Base-by-base conservation (phyloP, 768 basidiomycete species). In the Hemileccinum impolitum region DNA sequence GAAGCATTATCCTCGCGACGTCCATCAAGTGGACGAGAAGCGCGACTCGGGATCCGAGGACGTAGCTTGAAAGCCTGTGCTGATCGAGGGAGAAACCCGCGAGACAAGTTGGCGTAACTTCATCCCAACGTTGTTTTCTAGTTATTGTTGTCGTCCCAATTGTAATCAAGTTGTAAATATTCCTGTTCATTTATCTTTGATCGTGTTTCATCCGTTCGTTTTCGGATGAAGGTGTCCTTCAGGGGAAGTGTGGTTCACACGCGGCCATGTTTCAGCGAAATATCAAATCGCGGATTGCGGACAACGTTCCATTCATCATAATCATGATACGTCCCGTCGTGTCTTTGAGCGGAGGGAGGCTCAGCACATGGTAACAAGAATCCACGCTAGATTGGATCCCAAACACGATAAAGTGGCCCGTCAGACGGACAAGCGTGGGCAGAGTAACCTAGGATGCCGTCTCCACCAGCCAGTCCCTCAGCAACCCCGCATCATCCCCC, bases 1-100 rank as follows among this genome's bases (percentile, higher is more conserved):
- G 40, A 76, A 80, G 46, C 65, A 70, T 45, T 53, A 62, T 43
- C 65, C 68, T 41, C 54, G 49, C 14, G 43, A 50, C n/a, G 51
- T 35, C 14, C 39, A 38, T 3, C 41, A 54, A 21, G 37, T 34
- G 25, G 26, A 52, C 18, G 58, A 67, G 51, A 69, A 66, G 48
- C 47, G 48, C 1, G 43, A n/a, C 26, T 65, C 65, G 40, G 61
- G 43, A 35, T 60, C 48, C 45, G 51, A 55, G 44, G 60, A 62
- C 32, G 46, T 39, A 11, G 40, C 43, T 11, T 51, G 39, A 40
- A 37, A 17, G 14, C 34, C 13, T 34, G 15, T 34, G 34, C 8
- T n/a, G 14, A n/a, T 34, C 14, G 13, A 34, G 34, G 15, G 30
- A 23, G 23, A 23, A 23, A 23, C 23, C 6, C 23, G 23, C 23